These are phyloP conservation scores for Cryptococcus floricola DNA, from an alignment of 1,284 basidiomycete genomes.

Conservation along the genomic window DNA sequence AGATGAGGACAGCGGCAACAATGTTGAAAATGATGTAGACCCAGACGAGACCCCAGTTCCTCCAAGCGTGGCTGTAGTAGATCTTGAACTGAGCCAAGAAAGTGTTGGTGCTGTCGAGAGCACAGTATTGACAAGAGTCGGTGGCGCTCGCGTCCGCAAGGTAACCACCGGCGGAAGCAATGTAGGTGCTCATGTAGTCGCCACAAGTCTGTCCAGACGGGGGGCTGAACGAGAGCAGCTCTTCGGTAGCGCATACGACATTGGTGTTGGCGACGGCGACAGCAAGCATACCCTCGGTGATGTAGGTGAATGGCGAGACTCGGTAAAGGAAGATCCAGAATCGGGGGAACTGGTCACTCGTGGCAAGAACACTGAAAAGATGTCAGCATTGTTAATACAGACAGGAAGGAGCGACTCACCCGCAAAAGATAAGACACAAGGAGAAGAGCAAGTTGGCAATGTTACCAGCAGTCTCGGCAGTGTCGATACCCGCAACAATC, in stretches of 20 bases:
- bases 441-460: conserved; percentile 50
- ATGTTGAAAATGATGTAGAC: conserved; percentile 62
- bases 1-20: conserved; percentile 37
- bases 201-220: conserved; percentile 50
- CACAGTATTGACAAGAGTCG: conserved; percentile 48
- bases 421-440: conserved; percentile 50
- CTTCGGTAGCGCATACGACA: conserved; percentile 48
- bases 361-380: conserved; percentile 51
- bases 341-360: conserved; percentile 52
- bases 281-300: conserved; percentile 49
- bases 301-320: conserved; percentile 65
- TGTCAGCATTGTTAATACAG: background rate
- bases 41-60: conserved; percentile 62
- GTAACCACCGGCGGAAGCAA: conserved; percentile 43
- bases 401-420: conserved; percentile 17
- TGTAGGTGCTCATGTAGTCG: conserved; percentile 46
- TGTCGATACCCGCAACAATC: conserved; percentile 43
- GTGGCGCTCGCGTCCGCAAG: conserved; percentile 36
- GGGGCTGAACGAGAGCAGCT: conserved; percentile 45
- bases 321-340: conserved; percentile 85
- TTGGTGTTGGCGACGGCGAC: conserved; percentile 41
- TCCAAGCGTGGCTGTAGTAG: conserved; percentile 57
- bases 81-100: conserved; percentile 61
- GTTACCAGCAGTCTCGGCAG: conserved; percentile 50
- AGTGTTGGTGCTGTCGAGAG: conserved; percentile 55